These are phyloP conservation scores for Penicillium sp. DNA, from an alignment of 2,329 filamentous ascomycete genomes.

Conservation along the genomic window DNA sequence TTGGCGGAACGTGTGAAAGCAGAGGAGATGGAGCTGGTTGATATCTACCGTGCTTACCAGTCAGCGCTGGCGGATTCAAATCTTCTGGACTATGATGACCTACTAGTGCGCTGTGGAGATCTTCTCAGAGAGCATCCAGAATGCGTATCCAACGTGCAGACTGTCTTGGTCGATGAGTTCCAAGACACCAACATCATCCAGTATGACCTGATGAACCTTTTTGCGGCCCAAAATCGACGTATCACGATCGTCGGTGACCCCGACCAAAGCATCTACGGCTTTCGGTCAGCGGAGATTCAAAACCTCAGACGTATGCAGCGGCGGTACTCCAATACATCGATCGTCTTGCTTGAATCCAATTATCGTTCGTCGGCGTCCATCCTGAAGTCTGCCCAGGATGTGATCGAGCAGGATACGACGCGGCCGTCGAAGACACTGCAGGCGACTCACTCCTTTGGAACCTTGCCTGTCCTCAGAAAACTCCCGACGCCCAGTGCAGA, in stretches of 20 bases:
- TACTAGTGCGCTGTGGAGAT: conserved; percentile 77
- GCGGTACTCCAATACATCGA: conserved; percentile 71
- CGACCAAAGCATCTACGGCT: conserved; percentile 97
- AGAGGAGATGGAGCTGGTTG: conserved; percentile 62
- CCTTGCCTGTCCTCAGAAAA: conserved; percentile 72
- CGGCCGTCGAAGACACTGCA: conserved; percentile 75
- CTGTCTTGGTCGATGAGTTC: conserved; percentile 93
- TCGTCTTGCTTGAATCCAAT: conserved; percentile 86
- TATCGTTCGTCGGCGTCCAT: conserved; percentile 89
- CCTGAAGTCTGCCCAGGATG: conserved; percentile 68
- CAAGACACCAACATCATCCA: conserved; percentile 96
- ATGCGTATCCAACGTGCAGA: conserved; percentile 84
- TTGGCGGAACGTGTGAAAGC: conserved; percentile 36
- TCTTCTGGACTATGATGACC: conserved; percentile 88
- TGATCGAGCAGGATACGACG: conserved; percentile 84
- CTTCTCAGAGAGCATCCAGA: conserved; percentile 67
- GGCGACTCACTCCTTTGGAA: conserved; percentile 74
- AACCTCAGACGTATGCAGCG: conserved; percentile 75
- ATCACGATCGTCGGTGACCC: conserved; percentile 96
- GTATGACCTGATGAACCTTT: conserved; percentile 86
- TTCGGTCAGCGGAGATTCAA: conserved; percentile 85
- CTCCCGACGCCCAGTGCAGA: conserved; percentile 67
- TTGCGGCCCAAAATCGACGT: conserved; percentile 66
- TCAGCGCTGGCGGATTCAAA: conserved; percentile 69
- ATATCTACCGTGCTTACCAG: conserved; percentile 71